These are phyloP conservation scores for Theileria parva DNA, from an alignment of 169 alveolate species.

Conservation along the genomic window DNA sequence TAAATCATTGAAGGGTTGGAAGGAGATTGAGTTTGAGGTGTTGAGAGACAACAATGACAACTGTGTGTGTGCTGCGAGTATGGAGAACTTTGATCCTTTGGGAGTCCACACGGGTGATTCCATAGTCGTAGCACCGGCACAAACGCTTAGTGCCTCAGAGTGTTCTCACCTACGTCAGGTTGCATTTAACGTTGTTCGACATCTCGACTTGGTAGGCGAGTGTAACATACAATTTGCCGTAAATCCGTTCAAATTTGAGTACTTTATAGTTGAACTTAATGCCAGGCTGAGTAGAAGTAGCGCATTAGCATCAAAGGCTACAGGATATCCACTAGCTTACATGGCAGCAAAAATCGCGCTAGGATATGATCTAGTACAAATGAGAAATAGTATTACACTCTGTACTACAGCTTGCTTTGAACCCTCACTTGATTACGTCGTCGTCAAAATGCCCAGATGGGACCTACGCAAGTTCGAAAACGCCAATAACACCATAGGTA, in stretches of 20 bases:
- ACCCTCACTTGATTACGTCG: constrained; percentile 86
- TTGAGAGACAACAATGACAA: constrained; percentile 85
- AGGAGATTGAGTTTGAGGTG: constrained; percentile 87
- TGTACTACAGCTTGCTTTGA: constrained; percentile 90
- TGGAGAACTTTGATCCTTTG: constrained; percentile 89
- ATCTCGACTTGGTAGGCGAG: constrained; percentile 86
- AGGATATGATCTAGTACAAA: constrained; percentile 78
- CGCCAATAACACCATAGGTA: constrained; percentile 65
- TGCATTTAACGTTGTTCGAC: constrained; percentile 82
- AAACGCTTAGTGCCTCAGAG: constrained; percentile 84
- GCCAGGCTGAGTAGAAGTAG: constrained; percentile 87
- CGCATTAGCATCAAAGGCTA: constrained; percentile 88
- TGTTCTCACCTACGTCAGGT: constrained; percentile 81
- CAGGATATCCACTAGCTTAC: constrained; percentile 90
- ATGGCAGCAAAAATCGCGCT: constrained; percentile 88
- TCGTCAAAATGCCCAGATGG: constrained; percentile 87
- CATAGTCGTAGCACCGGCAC: constrained; percentile 89
- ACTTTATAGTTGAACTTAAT: constrained; percentile 86
- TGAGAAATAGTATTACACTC: constrained; percentile 81
- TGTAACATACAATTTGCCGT: constrained; percentile 89
- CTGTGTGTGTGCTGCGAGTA: constrained; percentile 86
- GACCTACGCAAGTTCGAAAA: constrained; percentile 83
- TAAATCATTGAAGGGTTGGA: constrained; percentile 86
- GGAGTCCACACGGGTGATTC: constrained; percentile 92
- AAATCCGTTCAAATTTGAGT: constrained; percentile 82